These are phyloP conservation scores for Teunomyces barrocoloradensis DNA, from an alignment of 805 yeast species.

Conservation along the genomic window DNA sequence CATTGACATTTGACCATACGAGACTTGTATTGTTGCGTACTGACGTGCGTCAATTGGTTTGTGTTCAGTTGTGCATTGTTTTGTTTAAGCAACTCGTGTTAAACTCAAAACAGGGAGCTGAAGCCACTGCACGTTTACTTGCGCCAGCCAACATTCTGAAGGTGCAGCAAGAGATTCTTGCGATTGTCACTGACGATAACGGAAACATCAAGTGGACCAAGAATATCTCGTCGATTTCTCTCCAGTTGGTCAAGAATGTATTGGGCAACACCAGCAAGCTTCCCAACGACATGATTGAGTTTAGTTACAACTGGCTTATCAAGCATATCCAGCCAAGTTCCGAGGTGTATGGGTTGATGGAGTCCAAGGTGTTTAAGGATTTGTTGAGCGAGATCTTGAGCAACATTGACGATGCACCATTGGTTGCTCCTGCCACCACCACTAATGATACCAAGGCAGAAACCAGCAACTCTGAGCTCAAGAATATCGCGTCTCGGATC, in stretches of 20 bases:
- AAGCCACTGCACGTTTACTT: constrained; percentile 23
- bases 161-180: constrained; percentile 68
- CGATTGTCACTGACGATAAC: constrained; percentile 79
- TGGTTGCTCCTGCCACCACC: constrained; percentile 5
- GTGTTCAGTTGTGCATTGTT: constrained; percentile 70
- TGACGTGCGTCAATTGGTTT: constrained; percentile 80
- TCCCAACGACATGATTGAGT: constrained; percentile 47
- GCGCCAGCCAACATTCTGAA: constrained; percentile 38
- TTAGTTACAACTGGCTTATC: constrained; percentile 74
- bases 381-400: constrained; percentile 37
- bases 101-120: constrained; percentile 16
- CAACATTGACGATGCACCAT: constrained; percentile 11
- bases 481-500: constrained; percentile 55
- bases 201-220: constrained; percentile 91
- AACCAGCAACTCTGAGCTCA: constrained; percentile 40
- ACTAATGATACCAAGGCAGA: constrained; percentile 2
- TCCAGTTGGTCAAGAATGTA: constrained; percentile 56
- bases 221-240: constrained; percentile 67
- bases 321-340: constrained; percentile 85
- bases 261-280: constrained; percentile 20
- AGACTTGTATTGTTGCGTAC: constrained; percentile 76
- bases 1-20: constrained; percentile 81
- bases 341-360: constrained; percentile 73
- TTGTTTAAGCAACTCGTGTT: constrained; percentile 65
- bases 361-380: constrained; percentile 57